Evolutionary conservation across 129 eudicot genomes (phyloP).

Genomic region (Chrysanthemum seticuspe): DNA sequence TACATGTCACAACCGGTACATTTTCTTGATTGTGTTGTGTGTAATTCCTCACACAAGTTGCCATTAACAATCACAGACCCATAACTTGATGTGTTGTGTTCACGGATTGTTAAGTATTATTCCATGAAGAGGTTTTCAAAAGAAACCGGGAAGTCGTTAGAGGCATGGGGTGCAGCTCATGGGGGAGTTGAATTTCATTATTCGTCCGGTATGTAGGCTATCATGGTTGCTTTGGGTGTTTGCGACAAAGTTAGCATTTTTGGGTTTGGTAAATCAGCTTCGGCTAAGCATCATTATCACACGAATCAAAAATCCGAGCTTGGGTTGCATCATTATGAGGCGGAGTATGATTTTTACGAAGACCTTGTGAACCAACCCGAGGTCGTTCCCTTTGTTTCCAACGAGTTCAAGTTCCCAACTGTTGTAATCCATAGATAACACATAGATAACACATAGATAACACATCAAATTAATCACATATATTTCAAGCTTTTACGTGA

Average conservation of each 20-base stretch:
- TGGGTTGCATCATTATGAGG: constrained; percentile 70
- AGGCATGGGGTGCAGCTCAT: constrained; percentile 60
- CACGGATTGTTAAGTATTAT: constrained; percentile 84
- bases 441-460: constrained; percentile 71
- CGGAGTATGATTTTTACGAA: constrained; percentile 77
- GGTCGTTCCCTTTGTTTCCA: constrained; percentile 71
- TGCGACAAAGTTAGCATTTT: constrained; percentile 72
- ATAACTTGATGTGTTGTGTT: constrained; percentile 59
- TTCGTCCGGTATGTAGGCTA: constrained; percentile 96
- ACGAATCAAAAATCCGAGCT: constrained; percentile 85
- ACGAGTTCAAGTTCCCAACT: constrained; percentile 70
- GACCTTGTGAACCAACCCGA: constrained; percentile 60
- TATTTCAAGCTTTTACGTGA: no score
- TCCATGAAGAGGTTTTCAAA: constrained; percentile 56
- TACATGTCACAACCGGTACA: constrained; percentile 86
- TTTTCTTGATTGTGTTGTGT: constrained; percentile 68
- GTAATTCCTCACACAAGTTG: constrained; percentile 57
- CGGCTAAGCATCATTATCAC: constrained; percentile 82
- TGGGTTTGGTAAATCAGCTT: constrained; percentile 80
- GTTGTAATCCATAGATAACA: constrained; percentile 64
- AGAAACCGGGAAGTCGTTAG: constrained; percentile 42
- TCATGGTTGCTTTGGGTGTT: constrained; percentile 73
- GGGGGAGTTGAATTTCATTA: constrained; percentile 78
- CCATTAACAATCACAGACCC: constrained; percentile 73
- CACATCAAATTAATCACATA: background rate